These are phyloP conservation scores for Boletus sensibilis DNA, from an alignment of 768 basidiomycete species.

Conservation along the genomic window DNA sequence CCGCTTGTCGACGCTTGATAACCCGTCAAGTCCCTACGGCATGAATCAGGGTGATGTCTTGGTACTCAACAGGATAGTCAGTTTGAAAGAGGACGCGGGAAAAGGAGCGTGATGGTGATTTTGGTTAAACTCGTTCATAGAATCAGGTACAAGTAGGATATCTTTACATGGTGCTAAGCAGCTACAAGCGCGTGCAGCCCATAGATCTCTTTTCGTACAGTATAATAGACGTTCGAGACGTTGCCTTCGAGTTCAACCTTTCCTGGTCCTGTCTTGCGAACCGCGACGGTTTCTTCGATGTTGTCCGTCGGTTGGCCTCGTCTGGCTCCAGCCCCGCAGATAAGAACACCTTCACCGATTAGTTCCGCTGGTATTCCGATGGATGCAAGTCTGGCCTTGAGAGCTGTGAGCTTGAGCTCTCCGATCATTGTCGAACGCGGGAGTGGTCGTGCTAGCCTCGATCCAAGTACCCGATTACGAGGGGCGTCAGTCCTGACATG, in stretches of 20 bases:
- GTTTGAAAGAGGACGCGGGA: constrained; percentile 90
- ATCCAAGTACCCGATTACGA: constrained; percentile 52
- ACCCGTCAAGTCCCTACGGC: constrained; percentile 41
- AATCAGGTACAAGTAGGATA: constrained; percentile 3
- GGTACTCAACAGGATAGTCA: constrained; percentile 89
- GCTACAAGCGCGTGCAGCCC: constrained; percentile 86
- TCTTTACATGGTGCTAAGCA: constrained; percentile 38
- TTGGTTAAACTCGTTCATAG: not conserved
- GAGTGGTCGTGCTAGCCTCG: constrained; percentile 63
- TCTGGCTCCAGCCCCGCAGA: constrained; percentile 71
- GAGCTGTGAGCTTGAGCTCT: constrained; percentile 86
- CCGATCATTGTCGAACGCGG: constrained; percentile 96
- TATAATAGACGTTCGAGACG: constrained; percentile 86
- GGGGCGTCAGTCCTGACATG: constrained; percentile 24
- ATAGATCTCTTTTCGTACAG: constrained; percentile 87
- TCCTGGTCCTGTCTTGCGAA: constrained; percentile 82
- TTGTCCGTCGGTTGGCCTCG: constrained; percentile 41
- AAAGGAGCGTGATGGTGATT: constrained; percentile 44
- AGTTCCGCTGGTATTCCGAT: constrained; percentile 88
- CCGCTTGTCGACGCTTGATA: constrained; percentile 60
- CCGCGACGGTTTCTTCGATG: constrained; percentile 73
- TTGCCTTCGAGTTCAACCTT: constrained; percentile 88
- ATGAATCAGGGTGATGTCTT: constrained; percentile 72
- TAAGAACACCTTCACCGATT: constrained; percentile 93
- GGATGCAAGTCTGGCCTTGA: constrained; percentile 76